These are phyloP conservation scores for Phycomyces blakesleeanus DNA, from an alignment of 192 early-diverging fungal genomes.

Conservation along the genomic window DNA sequence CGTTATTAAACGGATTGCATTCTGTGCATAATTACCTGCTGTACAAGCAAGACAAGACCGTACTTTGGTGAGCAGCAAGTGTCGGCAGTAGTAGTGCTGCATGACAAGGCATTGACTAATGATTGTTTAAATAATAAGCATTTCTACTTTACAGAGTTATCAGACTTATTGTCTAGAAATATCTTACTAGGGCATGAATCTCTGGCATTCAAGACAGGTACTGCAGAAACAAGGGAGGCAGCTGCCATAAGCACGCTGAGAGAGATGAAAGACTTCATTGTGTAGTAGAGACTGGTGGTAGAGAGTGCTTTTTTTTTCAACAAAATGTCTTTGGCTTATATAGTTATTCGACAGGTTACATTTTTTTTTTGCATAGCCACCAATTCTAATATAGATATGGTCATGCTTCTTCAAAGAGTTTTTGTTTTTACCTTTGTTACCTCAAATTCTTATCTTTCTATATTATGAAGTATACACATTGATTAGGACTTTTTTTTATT, in stretches of 20 bases:
- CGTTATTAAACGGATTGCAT: constrained; percentile 6
- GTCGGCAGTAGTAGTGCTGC: neutral
- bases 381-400: no score
- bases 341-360: no score
- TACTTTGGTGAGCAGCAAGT: constrained; percentile 53
- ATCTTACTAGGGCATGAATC: neutral
- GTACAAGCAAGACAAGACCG: constrained; percentile 48
- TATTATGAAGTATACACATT: no score
- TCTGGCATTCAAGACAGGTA: neutral
- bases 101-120: neutral
- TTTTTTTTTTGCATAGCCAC: no score
- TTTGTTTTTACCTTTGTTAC: no score
- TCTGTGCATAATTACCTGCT: constrained; percentile 20
- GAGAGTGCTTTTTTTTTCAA: no score
- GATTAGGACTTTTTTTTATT: no score
- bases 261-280: neutral
- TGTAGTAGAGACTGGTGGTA: neutral
- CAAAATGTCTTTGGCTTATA: no score
- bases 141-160: neutral
- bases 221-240: neutral
- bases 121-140: no score
- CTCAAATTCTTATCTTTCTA: no score
- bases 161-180: neutral
- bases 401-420: no score
- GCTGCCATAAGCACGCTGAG: neutral